Evolutionary conservation across 139 green algal genomes (phyloP).

Genomic region (Coccomyxa sp.): DNA sequence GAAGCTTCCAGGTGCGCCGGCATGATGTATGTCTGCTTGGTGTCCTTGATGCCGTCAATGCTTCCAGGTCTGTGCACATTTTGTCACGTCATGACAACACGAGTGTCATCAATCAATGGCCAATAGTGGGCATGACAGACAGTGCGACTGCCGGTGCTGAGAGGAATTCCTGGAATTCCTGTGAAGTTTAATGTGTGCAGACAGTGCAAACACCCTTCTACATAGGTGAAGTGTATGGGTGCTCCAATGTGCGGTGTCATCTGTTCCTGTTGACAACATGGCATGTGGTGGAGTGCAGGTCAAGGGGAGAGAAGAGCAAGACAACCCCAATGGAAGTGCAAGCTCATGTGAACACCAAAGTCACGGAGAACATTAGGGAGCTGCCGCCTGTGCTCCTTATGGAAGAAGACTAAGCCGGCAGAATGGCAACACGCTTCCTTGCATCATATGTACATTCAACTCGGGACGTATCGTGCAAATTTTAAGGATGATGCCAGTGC

Average conservation of each 20-base stretch:
- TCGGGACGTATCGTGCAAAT: too few relatives aligned
- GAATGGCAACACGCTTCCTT: too few relatives aligned
- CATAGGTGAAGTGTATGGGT: too few relatives aligned
- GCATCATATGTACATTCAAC: too few relatives aligned
- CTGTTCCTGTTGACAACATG: not conserved
- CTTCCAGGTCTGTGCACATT: not conserved
- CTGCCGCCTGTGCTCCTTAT: conserved; percentile 77
- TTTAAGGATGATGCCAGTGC: too few relatives aligned
- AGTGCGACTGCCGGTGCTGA: not conserved
- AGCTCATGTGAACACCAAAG: conserved; percentile 36
- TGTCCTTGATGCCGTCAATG: not conserved
- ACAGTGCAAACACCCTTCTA: not conserved
- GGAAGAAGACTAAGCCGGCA: conserved; percentile 55
- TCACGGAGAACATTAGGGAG: conserved; percentile 58
- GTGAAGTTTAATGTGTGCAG: not conserved
- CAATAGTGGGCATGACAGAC: not conserved
- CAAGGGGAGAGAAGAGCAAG: not conserved
- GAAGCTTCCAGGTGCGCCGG: conserved; percentile 39
- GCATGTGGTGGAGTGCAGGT: not conserved
- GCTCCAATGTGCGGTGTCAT: too few relatives aligned
- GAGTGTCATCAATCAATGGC: not conserved
- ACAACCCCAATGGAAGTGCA: conserved; percentile 12
- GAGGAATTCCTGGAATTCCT: too few relatives aligned
- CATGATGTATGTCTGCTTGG: not conserved
- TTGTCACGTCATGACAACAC: not conserved